Evolutionary conservation across 306 rosid genomes (phyloP).

Genomic region (Castanea crenata): DNA sequence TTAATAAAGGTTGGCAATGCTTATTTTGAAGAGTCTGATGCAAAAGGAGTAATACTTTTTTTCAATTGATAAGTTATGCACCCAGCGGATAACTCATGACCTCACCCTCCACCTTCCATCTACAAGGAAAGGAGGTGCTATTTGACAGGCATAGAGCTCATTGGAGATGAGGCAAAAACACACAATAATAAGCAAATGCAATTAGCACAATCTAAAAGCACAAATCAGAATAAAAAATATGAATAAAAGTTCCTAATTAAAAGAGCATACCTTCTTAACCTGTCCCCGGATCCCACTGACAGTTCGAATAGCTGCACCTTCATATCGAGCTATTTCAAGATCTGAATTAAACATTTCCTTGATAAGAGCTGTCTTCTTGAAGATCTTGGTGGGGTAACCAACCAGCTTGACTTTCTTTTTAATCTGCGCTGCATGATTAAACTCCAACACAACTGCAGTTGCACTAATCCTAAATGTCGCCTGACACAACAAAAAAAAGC

Average conservation of each 20-base stretch:
- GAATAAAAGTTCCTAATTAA: conserved; percentile 6
- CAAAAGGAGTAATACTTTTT: not conserved
- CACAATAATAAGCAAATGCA: not conserved
- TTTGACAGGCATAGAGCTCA: no score
- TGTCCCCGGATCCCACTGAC: conserved; percentile 95
- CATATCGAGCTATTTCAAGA: conserved; percentile 93
- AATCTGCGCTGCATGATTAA: conserved; percentile 71
- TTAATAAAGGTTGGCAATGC: not conserved
- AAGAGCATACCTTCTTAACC: conserved; percentile 78
- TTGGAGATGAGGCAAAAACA: not conserved
- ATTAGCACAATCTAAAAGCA: conserved; percentile 9
- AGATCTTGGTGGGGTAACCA: conserved; percentile 89
- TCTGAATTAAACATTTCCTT: conserved; percentile 92
- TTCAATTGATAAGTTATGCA: no score
- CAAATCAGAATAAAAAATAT: conserved; percentile 7
- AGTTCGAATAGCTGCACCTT: conserved; percentile 89
- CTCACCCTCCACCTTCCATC: no score
- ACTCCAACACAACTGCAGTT: conserved; percentile 84
- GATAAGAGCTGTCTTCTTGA: conserved; percentile 89
- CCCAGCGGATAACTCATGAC: no score
- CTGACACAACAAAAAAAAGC: conserved; percentile 46
- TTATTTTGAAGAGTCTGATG: not conserved
- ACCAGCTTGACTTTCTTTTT: conserved; percentile 91
- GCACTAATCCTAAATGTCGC: conserved; percentile 86
- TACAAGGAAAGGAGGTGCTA: no score